These are phyloP conservation scores for Citrus inodora DNA, from an alignment of 345 rosid genomes.

Conservation along the genomic window DNA sequence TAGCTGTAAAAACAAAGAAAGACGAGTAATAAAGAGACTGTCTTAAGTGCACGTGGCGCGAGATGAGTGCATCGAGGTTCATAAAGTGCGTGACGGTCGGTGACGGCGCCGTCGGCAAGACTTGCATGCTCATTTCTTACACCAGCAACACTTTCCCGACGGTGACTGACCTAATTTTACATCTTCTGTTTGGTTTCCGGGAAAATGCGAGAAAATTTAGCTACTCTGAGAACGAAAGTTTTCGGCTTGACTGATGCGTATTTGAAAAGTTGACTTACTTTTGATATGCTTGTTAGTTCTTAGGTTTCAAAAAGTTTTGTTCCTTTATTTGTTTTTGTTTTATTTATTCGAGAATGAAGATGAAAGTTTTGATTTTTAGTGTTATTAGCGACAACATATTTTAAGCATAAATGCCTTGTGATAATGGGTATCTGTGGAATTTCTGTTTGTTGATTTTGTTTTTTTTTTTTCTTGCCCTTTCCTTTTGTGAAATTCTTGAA, in stretches of 20 bases:
- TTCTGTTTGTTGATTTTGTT: not conserved
- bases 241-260: not conserved
- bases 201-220: slow-evolving; percentile 1
- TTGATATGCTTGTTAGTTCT: not conserved
- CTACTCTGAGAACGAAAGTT: not conserved
- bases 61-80: slow-evolving; percentile 75
- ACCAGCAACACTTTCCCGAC: slow-evolving; percentile 80
- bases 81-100: slow-evolving; percentile 82
- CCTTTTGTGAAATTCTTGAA: not conserved
- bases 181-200: slow-evolving; percentile 3
- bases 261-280: not conserved
- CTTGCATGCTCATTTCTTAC: slow-evolving; percentile 78
- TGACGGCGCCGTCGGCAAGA: slow-evolving; percentile 82
- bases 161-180: slow-evolving; percentile 24
- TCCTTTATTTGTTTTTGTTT: not conserved
- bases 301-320: not conserved
- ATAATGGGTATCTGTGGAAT: not conserved
- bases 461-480: not conserved
- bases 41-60: not conserved
- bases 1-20: not conserved
- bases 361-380: not conserved
- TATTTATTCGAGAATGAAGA: not conserved
- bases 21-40: not conserved
- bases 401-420: not conserved
- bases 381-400: not conserved